phyloP scores from a whole-genome alignment of 2,329 filamentous ascomycete species.

The Phaeosphaeriaceae sp. region DNA sequence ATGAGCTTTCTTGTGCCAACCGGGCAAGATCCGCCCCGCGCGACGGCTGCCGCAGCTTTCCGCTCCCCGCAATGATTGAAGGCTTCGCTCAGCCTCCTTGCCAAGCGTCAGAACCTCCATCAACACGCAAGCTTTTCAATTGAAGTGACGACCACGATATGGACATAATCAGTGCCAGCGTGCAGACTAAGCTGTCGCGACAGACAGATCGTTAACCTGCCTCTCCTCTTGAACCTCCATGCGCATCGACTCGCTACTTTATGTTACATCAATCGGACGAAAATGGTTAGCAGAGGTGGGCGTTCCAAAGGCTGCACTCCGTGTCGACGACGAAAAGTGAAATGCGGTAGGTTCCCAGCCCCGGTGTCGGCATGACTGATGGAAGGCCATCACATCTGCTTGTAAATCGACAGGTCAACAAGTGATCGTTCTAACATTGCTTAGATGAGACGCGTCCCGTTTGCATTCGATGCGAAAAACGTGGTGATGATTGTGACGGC shows the following conservation, averaged over 20 bases:
- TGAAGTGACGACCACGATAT: neutral
- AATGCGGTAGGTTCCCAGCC: conserved; percentile 41
- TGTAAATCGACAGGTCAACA: neutral
- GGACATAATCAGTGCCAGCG: neutral
- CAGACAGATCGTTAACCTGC: neutral
- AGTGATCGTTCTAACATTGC: neutral
- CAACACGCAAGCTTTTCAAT: neutral
- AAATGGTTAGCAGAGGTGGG: conserved; percentile 38
- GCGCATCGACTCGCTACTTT: neutral
- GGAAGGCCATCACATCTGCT: no score
- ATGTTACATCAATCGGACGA: neutral
- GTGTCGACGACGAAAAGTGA: conserved; percentile 35
- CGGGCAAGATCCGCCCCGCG: neutral
- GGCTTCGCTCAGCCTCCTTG: neutral
- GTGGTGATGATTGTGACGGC: conserved; percentile 30
- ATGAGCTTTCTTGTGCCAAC: neutral
- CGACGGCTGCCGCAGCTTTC: neutral
- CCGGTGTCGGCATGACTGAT: no score
- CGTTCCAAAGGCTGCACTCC: conserved; percentile 36
- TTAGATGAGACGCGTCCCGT: conserved; percentile 34
- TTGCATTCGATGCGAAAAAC: conserved; percentile 34
- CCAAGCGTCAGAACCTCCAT: neutral
- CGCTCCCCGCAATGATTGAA: neutral
- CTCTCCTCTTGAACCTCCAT: neutral
- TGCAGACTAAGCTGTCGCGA: neutral